Percentiles rank a stretch among this genome's conserved stretches.
These are phyloP conservation scores for Achaetomium macrosporum DNA, from an alignment of 2,329 filamentous ascomycete genomes.

Conservation along the genomic window DNA sequence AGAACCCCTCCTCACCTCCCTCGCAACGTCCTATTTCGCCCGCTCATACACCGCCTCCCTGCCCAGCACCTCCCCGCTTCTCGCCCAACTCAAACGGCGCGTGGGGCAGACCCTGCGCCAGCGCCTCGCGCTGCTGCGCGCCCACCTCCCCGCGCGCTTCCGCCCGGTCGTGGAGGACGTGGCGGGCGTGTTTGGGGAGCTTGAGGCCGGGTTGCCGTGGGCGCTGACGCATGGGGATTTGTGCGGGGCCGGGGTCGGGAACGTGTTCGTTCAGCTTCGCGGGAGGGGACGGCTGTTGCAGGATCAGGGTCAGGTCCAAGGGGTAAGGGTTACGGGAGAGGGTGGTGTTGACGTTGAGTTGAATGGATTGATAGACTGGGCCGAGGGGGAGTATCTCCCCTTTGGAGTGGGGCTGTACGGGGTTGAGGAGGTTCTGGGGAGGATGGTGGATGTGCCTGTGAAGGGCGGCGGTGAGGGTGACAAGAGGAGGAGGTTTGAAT, in stretches of 20 bases:
- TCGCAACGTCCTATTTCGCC: slow-evolving; percentile 32
- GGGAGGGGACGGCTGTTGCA: neutral
- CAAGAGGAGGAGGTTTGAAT: slow-evolving; percentile 28
- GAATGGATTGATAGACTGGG: slow-evolving; percentile 49
- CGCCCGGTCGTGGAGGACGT: slow-evolving; percentile 24
- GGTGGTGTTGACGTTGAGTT: too few relatives aligned
- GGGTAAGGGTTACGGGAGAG: too few relatives aligned
- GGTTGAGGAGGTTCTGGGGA: slow-evolving; percentile 53
- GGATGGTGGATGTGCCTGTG: neutral
- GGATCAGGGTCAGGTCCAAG: too few relatives aligned
- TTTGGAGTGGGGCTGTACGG: slow-evolving; percentile 57
- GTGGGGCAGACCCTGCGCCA: slow-evolving; percentile 38
- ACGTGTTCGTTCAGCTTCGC: neutral
- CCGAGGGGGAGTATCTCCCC: slow-evolving; percentile 55
- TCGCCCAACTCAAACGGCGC: slow-evolving; percentile 23
- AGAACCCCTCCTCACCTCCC: slow-evolving; percentile 31
- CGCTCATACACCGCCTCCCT: slow-evolving; percentile 31
- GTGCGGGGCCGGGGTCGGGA: slow-evolving; percentile 25
- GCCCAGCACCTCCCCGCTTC: slow-evolving; percentile 1
- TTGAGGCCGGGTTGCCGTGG: slow-evolving; percentile 43
- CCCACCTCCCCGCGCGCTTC: slow-evolving; percentile 34
- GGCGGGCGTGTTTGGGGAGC: slow-evolving; percentile 28
- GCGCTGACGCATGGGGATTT: slow-evolving; percentile 58
- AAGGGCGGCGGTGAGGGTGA: neutral
- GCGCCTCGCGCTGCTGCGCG: slow-evolving; percentile 35